A percentile compares a stretch with the other conserved stretches of the same genome.
Conservation (phyloP, 805 yeast genomes). For the Saccharomyces paradoxus region DNA sequence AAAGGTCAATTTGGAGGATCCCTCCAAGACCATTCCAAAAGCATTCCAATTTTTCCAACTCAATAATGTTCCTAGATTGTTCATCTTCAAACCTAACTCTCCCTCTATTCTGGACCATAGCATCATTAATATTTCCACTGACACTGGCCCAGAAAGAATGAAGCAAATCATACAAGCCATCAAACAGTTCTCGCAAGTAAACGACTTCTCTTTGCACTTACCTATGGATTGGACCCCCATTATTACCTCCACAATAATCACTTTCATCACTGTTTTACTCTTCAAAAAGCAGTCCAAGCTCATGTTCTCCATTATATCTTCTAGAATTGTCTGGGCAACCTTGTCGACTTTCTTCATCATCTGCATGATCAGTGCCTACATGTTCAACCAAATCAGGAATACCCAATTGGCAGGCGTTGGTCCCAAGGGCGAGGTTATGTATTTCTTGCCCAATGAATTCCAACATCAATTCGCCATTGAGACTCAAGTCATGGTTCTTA, state of each 20-base stretch:
- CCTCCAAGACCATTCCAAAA: conserved; percentile 39
- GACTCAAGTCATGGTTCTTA: conserved; percentile 72
- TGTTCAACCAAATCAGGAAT: conserved; percentile 83
- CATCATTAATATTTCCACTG: conserved; percentile 28
- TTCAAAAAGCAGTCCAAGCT: conserved; percentile 29
- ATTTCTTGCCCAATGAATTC: conserved; percentile 55
- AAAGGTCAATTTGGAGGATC: conserved; percentile 59
- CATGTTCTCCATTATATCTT: conserved; percentile 36
- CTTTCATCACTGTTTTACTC: conserved; percentile 31
- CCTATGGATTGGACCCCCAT: conserved; percentile 35
- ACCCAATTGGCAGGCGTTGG: conserved; percentile 44
- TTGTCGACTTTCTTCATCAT: conserved; percentile 52
- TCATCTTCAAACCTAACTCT: conserved; percentile 50
- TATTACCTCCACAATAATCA: conserved; percentile 28
- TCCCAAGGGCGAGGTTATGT: conserved; percentile 37
- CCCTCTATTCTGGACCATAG: conserved; percentile 23
- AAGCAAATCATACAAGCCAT: conserved; percentile 25
- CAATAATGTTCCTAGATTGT: conserved; percentile 72
- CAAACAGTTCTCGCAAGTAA: conserved; percentile 15
- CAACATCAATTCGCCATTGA: conserved; percentile 78
- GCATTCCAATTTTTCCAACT: conserved; percentile 38
- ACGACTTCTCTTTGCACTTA: conserved; percentile 27
- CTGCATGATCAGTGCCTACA: conserved; percentile 78
- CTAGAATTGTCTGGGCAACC: conserved; percentile 66
- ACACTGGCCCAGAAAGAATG: conserved; percentile 32